Conservation (phyloP, 306 rosid species). For the Sesbania bispinosa region DNA sequence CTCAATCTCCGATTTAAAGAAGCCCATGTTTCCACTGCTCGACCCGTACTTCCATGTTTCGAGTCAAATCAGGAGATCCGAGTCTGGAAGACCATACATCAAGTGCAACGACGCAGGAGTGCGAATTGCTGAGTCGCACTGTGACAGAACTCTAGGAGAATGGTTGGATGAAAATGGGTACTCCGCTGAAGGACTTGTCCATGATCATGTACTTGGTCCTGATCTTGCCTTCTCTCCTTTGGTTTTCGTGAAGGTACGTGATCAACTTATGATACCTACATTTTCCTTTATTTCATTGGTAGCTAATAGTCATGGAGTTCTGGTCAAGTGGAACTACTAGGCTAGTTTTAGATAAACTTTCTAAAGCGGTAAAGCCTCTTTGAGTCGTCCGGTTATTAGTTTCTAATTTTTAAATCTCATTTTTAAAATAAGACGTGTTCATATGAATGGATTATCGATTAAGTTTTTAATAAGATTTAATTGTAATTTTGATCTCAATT, state of each 20-base stretch:
- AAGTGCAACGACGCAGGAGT: conserved; percentile 84
- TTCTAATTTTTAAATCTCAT: too few relatives aligned
- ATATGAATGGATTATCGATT: too few relatives aligned
- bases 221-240: conserved; percentile 75
- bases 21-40: too few relatives aligned
- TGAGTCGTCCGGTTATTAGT: too few relatives aligned
- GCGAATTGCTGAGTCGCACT: conserved; percentile 54
- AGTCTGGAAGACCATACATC: conserved; percentile 44
- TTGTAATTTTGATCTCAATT: too few relatives aligned
- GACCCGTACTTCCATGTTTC: conserved; percentile 44
- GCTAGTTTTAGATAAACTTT: too few relatives aligned
- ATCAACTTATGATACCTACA: not conserved
- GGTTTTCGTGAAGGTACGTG: conserved; percentile 58
- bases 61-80: conserved; percentile 56
- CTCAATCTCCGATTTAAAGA: conserved; percentile 45
- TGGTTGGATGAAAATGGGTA: conserved; percentile 39
- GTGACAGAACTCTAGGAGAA: conserved; percentile 39
- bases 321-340: too few relatives aligned
- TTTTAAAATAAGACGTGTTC: too few relatives aligned
- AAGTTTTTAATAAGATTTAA: too few relatives aligned
- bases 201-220: conserved; percentile 63
- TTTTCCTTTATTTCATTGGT: too few relatives aligned
- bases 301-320: too few relatives aligned
- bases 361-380: too few relatives aligned
- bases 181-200: conserved; percentile 31